phyloP scores from a whole-genome alignment of 257 asterid genomes.

The Knoxia roxburghii region DNA sequence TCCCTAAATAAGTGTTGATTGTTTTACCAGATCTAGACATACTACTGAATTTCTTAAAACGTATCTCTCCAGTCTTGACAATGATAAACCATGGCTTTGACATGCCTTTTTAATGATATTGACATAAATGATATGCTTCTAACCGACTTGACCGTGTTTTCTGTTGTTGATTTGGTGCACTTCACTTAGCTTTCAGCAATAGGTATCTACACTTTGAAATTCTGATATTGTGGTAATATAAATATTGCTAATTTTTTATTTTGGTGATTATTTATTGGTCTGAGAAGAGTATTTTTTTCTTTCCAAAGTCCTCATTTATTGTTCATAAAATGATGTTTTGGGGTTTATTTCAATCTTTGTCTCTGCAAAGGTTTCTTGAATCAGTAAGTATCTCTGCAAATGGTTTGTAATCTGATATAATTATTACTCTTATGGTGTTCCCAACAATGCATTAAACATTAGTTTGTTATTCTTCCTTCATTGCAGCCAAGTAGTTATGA shows the following conservation, averaged over 20 bases:
- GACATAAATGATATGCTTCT: too few species aligned
- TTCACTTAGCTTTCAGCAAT: background rate
- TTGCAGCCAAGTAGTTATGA: too few species aligned
- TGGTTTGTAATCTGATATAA: too few species aligned
- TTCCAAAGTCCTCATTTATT: background rate
- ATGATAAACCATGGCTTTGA: constrained; percentile 7
- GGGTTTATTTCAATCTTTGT: background rate
- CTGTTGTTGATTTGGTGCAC: background rate
- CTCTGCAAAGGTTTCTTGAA: background rate
- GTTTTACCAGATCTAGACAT: background rate
- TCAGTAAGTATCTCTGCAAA: background rate
- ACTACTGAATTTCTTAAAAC: background rate
- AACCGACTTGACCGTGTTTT: background rate
- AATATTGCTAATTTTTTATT: background rate
- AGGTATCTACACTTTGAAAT: background rate
- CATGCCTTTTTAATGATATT: too few species aligned
- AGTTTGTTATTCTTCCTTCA: too few species aligned
- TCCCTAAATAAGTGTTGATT: background rate
- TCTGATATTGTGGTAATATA: background rate
- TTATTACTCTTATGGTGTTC: too few species aligned
- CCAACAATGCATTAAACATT: too few species aligned
- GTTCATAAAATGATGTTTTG: too few species aligned
- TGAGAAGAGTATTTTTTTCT: background rate
- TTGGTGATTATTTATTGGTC: background rate
- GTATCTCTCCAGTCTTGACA: background rate